Conservation (phyloP, 495 filamentous ascomycete species). For the Cryomyces antarcticus region DNA sequence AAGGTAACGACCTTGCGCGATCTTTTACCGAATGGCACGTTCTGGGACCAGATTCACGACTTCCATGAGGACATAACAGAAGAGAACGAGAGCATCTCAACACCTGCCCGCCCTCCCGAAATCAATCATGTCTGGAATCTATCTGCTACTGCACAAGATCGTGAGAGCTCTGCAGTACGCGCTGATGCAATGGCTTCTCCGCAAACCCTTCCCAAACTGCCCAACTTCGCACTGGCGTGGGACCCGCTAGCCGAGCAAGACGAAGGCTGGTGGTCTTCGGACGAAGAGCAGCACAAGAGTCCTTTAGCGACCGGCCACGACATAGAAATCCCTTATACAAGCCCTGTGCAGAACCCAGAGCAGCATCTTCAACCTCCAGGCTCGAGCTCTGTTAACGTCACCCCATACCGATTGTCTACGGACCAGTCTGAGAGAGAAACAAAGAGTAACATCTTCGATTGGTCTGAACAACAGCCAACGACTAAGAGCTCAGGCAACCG, state of each 20-base stretch:
- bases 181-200: too few relatives aligned
- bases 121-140: too few relatives aligned
- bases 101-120: conserved; percentile 25
- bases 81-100: conserved; percentile 40
- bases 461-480: conserved; percentile 48
- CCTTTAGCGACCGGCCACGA: too few relatives aligned
- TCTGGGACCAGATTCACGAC: conserved; percentile 12
- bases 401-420: conserved; percentile 11
- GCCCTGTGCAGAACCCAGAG: too few relatives aligned
- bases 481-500: conserved; percentile 31
- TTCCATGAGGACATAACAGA: conserved; percentile 14
- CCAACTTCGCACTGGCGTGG: background rate
- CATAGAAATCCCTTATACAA: too few relatives aligned
- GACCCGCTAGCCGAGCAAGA: background rate
- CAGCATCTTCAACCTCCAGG: too few relatives aligned
- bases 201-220: too few relatives aligned
- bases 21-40: conserved; percentile 25
- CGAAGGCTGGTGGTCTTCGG: background rate
- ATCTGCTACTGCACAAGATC: too few relatives aligned
- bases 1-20: conserved; percentile 38
- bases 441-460: conserved; percentile 58
- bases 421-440: conserved; percentile 15
- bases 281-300: too few relatives aligned
- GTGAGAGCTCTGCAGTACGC: too few relatives aligned
- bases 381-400: background rate